Conservation (phyloP, 352 stramenopile species). For the Phytophthora multivora region DNA sequence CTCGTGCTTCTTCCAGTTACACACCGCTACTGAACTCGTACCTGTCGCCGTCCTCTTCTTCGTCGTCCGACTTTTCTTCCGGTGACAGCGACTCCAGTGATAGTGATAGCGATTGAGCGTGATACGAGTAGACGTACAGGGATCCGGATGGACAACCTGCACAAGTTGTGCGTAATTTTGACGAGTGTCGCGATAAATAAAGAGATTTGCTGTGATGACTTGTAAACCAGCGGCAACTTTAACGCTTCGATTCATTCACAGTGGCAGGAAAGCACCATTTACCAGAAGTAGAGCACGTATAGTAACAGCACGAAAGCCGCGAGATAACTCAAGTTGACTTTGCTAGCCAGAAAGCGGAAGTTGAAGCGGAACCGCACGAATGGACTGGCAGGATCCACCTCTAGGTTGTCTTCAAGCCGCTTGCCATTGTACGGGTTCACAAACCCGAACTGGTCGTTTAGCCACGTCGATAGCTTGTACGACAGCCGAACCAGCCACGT, state of each 20-base stretch:
- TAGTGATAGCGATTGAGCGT: constrained; percentile 51
- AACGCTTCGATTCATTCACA: neutral
- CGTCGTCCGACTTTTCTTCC: constrained; percentile 86
- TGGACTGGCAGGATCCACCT: constrained; percentile 52
- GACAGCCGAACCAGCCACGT: constrained; percentile 75
- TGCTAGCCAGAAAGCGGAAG: constrained; percentile 87
- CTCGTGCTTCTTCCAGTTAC: constrained; percentile 21
- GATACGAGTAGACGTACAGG: constrained; percentile 30
- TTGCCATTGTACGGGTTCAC: constrained; percentile 72
- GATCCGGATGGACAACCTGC: constrained; percentile 14
- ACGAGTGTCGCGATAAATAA: constrained; percentile 18
- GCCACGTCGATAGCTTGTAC: constrained; percentile 79
- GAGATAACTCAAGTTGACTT: constrained; percentile 82
- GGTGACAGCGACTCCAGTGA: constrained; percentile 70
- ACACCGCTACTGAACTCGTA: constrained; percentile 60
- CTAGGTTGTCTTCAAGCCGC: constrained; percentile 74
- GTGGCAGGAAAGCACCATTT: constrained; percentile 8
- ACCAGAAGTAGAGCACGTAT: constrained; percentile 78
- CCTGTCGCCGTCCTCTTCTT: constrained; percentile 70
- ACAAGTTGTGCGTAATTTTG: constrained; percentile 32
- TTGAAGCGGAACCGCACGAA: constrained; percentile 80
- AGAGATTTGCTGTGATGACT: constrained; percentile 18
- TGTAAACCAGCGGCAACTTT: constrained; percentile 8
- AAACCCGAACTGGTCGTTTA: constrained; percentile 74
- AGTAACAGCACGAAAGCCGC: constrained; percentile 57